A percentile compares a stretch with the other conserved stretches of the same genome.
Evolutionary conservation across 2,329 filamentous ascomycete genomes (phyloP).

Genomic region (Botrytis pseudocinerea): DNA sequence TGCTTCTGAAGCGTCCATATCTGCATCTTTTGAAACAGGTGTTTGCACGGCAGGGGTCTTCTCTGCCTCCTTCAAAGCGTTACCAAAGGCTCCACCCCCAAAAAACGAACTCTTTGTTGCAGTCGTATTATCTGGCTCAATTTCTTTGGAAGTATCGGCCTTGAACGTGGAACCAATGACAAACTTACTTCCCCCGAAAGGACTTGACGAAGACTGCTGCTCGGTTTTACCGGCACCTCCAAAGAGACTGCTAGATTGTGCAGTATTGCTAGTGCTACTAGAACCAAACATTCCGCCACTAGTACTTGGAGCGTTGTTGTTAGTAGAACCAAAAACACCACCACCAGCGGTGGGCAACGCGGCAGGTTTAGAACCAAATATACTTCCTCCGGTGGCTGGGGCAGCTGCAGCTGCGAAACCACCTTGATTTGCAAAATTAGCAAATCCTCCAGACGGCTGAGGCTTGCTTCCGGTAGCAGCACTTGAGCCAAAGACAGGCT

Average conservation of each 20-base stretch:
- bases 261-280: slow-evolving; percentile 27
- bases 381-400: slow-evolving; percentile 40
- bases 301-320: slow-evolving; percentile 34
- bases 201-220: slow-evolving; percentile 27
- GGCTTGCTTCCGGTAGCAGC: slow-evolving; percentile 36
- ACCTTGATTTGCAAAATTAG: slow-evolving; percentile 54
- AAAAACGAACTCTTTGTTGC: slow-evolving; percentile 56
- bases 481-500: slow-evolving; percentile 42
- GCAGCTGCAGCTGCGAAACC: slow-evolving; percentile 50
- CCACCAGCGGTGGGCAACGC: slow-evolving; percentile 26
- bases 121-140: slow-evolving; percentile 52
- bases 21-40: slow-evolving; percentile 49
- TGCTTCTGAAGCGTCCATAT: slow-evolving; percentile 46
- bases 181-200: slow-evolving; percentile 33
- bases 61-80: slow-evolving; percentile 54
- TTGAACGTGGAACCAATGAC: slow-evolving; percentile 43
- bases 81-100: slow-evolving; percentile 57
- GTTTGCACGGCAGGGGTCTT: slow-evolving; percentile 34
- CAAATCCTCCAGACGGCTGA: slow-evolving; percentile 50
- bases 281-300: slow-evolving; percentile 39
- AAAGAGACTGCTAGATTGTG: slow-evolving; percentile 24
- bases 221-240: slow-evolving; percentile 46
- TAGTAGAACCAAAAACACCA: slow-evolving; percentile 16
- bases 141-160: slow-evolving; percentile 55
- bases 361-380: slow-evolving; percentile 36